phyloP scores from a whole-genome alignment of 306 rosid species.

The Morella rubra region DNA sequence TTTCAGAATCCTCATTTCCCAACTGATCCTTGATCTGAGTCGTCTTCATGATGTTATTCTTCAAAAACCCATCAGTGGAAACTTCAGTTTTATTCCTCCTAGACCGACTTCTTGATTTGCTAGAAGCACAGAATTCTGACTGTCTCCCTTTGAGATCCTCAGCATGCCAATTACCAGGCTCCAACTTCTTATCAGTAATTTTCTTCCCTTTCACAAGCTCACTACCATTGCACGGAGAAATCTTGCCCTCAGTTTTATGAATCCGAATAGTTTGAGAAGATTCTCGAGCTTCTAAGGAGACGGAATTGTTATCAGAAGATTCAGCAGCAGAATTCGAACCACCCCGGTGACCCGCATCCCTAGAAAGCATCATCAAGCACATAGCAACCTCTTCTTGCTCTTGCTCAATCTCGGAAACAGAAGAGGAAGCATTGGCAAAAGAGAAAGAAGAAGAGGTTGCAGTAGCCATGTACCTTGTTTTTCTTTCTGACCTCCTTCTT shows the following conservation, averaged over 20 bases:
- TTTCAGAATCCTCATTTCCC: conserved; percentile 38
- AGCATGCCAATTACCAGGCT: conserved; percentile 30
- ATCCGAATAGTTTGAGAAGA: conserved; percentile 28
- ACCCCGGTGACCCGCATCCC: conserved; percentile 58
- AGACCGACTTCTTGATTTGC: conserved; percentile 20
- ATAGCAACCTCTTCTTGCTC: conserved; percentile 92
- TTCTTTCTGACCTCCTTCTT: conserved; percentile 64
- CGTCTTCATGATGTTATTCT: conserved; percentile 27
- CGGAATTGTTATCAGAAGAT: conserved; percentile 65
- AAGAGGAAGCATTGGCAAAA: conserved; percentile 45
- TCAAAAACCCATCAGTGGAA: conserved; percentile 33
- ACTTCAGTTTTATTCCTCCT: conserved; percentile 25
- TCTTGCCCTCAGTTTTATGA: conserved; percentile 31
- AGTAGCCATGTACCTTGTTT: conserved; percentile 46
- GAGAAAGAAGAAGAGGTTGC: conserved; percentile 48
- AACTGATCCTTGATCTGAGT: conserved; percentile 28
- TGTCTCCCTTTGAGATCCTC: conserved; percentile 32
- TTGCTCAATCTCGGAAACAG: conserved; percentile 66
- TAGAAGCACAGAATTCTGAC: conserved; percentile 25
- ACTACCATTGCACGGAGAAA: background rate
- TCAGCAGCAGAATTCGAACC: conserved; percentile 47
- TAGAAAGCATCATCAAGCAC: conserved; percentile 86
- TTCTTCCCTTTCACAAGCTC: conserved; percentile 30
- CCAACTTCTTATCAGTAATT: conserved; percentile 27
- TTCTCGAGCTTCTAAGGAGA: conserved; percentile 48